phyloP scores from a whole-genome alignment of 495 filamentous ascomycete species.

The Alectoria sarmentosa region DNA sequence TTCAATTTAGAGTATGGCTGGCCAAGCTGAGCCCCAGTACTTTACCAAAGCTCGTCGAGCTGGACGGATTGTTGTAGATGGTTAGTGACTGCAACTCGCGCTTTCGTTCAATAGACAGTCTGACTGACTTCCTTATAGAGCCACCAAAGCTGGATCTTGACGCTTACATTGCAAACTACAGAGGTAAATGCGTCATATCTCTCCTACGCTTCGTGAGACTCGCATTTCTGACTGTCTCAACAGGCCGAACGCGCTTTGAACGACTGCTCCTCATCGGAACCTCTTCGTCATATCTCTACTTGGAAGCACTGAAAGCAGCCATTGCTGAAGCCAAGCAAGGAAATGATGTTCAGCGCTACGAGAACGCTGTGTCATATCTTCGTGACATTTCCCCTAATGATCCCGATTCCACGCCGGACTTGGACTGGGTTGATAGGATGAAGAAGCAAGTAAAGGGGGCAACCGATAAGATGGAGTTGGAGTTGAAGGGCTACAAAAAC shows the following conservation, averaged over 20 bases:
- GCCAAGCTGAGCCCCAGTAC: constrained; percentile 15
- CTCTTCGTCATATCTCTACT: constrained; percentile 64
- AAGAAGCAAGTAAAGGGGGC: constrained; percentile 57
- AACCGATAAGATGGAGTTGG: constrained; percentile 65
- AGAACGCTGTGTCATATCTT: constrained; percentile 58
- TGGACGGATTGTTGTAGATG: constrained; percentile 25
- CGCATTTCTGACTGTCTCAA: background rate
- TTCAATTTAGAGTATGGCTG: background rate
- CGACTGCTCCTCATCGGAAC: constrained; percentile 75
- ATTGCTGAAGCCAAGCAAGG: constrained; percentile 69
- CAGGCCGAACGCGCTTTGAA: constrained; percentile 67
- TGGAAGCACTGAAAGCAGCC: constrained; percentile 76
- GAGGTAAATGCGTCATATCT: constrained; percentile 47
- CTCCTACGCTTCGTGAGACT: background rate
- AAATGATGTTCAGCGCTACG: constrained; percentile 62
- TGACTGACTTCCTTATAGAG: constrained; percentile 41
- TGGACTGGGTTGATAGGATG: constrained; percentile 59
- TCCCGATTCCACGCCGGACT: constrained; percentile 57
- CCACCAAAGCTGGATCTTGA: constrained; percentile 89
- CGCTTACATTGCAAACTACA: constrained; percentile 85
- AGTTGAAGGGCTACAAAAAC: constrained; percentile 92
- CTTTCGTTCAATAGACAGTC: background rate
- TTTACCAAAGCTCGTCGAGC: constrained; percentile 22
- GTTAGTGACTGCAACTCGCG: constrained; percentile 2
- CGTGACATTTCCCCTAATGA: constrained; percentile 57